Conservation (phyloP, 441 rosid genomes). For the Croton setiger region DNA sequence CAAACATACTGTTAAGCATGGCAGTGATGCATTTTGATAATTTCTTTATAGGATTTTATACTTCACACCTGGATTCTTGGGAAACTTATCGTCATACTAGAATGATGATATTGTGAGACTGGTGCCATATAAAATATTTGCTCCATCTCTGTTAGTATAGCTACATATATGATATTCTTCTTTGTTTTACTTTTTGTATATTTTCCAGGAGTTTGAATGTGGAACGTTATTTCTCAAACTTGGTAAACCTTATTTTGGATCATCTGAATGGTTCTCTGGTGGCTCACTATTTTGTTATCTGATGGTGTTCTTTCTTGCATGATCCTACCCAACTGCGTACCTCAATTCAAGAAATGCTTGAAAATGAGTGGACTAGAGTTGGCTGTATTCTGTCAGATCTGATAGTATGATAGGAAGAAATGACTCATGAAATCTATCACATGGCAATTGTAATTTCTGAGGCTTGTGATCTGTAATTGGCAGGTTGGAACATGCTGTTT, state of each 20-base stretch:
- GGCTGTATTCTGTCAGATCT: too few relatives aligned
- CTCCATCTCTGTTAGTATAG: neutral
- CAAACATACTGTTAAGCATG: too few relatives aligned
- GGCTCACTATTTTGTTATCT: neutral
- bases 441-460: constrained; percentile 1
- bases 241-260: neutral
- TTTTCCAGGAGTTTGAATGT: neutral
- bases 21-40: neutral
- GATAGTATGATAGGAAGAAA: too few relatives aligned
- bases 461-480: constrained; percentile 27
- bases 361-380: neutral
- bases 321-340: neutral
- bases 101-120: constrained; percentile 6
- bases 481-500: constrained; percentile 95
- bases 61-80: neutral
- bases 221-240: constrained; percentile 3
- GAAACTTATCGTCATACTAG: neutral
- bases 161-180: neutral
- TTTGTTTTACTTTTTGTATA: neutral
- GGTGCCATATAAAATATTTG: neutral
- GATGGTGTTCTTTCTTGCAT: neutral
- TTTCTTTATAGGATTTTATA: neutral
- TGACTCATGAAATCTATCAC: neutral
- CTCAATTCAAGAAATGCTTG: neutral
- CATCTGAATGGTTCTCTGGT: neutral